Base-by-base conservation (phyloP, 768 basidiomycete species). In the Suillus clintonianus region DNA sequence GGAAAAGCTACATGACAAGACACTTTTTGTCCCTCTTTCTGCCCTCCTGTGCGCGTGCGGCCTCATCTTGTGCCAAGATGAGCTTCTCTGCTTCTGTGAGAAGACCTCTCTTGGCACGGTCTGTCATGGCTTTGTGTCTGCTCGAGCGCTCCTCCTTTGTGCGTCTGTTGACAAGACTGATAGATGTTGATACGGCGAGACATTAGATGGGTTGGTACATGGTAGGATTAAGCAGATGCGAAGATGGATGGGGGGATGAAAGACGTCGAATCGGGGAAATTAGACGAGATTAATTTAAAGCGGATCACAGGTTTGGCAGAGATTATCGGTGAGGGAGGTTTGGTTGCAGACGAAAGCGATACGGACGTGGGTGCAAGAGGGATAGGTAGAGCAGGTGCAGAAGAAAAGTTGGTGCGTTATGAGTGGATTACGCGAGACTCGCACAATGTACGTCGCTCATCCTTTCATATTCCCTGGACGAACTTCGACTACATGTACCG, bases 91-190 rank as follows among this genome's bases (percentile, higher is more conserved):
- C 55, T 56, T 56, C 55, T 24, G 55, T 56, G 24, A 56, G 55
- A 5, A 56, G 55, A 27, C 55, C 55, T 5, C 55, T 37, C 5
- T 56, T 56, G 2, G 55, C 55, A 5, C 55, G 55, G 8, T 56
- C 55, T 56, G 15, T 87, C 64, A 85, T 73, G 71, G 55, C 55
- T 37, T 56, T 56, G 9, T 4, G 55, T 37, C 82, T 81, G 68
- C 90, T 92, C 71, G 88, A 88, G 70, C 84, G 81, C 76, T 94
- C 92, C 14, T 87, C 88, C 77, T 80, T 88, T 47, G 90, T 89
- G 24, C 91, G 89, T 68, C 91, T 92, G 71, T 36, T 10, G 27
- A 27, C 0, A 45, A 56, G 36, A 19, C 30, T 66, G 65, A 56
- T 22, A 42, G 61, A 42, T 62, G 65, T 64, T 65, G 70, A 60